These are phyloP conservation scores for Bretschneidera sinensis DNA, from an alignment of 345 rosid species.

Conservation along the genomic window DNA sequence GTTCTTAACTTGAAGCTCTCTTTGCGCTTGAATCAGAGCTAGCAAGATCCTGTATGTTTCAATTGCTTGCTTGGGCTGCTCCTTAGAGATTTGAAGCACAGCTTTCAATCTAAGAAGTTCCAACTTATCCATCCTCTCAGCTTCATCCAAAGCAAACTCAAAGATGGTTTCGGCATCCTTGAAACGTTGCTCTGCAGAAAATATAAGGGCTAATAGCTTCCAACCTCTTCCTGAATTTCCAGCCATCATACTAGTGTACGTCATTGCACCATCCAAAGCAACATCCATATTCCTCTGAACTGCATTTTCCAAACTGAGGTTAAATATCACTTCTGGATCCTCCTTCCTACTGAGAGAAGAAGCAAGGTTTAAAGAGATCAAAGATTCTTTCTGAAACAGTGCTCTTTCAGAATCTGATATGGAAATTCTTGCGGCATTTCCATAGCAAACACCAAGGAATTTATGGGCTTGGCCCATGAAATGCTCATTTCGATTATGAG, in stretches of 20 bases:
- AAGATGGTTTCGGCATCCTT: constrained; percentile 70
- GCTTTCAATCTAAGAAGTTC: constrained; percentile 81
- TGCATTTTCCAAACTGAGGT: constrained; percentile 70
- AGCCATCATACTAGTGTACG: constrained; percentile 44
- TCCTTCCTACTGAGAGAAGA: constrained; percentile 34
- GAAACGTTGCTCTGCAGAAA: constrained; percentile 68
- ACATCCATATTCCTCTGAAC: constrained; percentile 74
- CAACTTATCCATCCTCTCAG: constrained; percentile 54
- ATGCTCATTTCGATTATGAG: constrained; percentile 38
- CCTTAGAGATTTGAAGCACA: constrained; percentile 72
- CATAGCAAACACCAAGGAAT: constrained; percentile 83
- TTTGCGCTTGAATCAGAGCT: constrained; percentile 69
- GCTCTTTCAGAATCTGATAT: constrained; percentile 65
- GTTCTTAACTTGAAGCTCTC: constrained; percentile 41
- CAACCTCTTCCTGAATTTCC: constrained; percentile 67
- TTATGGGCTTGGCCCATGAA: constrained; percentile 53
- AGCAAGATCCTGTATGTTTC: constrained; percentile 78
- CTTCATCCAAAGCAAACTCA: constrained; percentile 72
- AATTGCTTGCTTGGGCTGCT: constrained; percentile 80
- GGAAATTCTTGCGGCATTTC: constrained; percentile 71
- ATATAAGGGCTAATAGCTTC: constrained; percentile 64
- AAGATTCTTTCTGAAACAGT: constrained; percentile 51
- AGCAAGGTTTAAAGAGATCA: constrained; percentile 56
- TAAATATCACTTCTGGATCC: constrained; percentile 53
- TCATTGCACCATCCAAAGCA: constrained; percentile 64